Evolutionary conservation across 768 basidiomycete genomes (phyloP).

Genomic region (Megacollybia marginata): DNA sequence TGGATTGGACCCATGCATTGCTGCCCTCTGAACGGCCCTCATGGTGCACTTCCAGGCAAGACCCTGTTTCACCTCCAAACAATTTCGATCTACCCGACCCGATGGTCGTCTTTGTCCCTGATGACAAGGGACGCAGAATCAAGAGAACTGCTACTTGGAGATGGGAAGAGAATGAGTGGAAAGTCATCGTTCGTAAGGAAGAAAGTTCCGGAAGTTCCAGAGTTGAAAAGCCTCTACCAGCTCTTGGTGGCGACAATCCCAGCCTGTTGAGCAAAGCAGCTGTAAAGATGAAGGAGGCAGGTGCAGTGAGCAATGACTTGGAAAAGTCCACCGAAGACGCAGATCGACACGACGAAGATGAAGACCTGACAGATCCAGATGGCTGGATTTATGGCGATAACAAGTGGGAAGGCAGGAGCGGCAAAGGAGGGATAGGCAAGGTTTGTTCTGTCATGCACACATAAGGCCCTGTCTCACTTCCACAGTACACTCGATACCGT

Average conservation of each 20-base stretch:
- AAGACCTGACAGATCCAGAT: conserved; percentile 66
- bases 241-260: conserved; percentile 35
- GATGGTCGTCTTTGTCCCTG: conserved; percentile 48
- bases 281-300: conserved; percentile 33
- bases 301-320: conserved; percentile 8
- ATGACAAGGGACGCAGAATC: conserved; percentile 38
- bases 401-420: conserved; percentile 80
- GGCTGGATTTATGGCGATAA: conserved; percentile 96
- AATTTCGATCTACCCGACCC: conserved; percentile 61
- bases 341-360: conserved; percentile 38
- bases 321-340: conserved; percentile 20
- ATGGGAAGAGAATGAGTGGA: conserved; percentile 93
- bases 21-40: conserved; percentile 86
- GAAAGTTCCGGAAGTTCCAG: conserved; percentile 36
- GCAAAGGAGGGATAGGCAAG: conserved; percentile 83
- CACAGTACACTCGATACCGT: conserved; percentile 75
- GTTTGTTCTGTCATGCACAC: conserved; percentile 22
- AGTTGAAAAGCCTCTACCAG: conserved; percentile 57
- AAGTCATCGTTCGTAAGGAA: conserved; percentile 59
- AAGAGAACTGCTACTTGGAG: conserved; percentile 77
- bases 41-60: conserved; percentile 61
- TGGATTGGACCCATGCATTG: conserved; percentile 93
- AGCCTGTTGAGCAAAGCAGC: conserved; percentile 51
- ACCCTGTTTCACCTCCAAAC: conserved; percentile 63
- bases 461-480: not conserved